Conservation (phyloP, 192 early-diverging fungal species). For the Lobosporangium transversale region DNA sequence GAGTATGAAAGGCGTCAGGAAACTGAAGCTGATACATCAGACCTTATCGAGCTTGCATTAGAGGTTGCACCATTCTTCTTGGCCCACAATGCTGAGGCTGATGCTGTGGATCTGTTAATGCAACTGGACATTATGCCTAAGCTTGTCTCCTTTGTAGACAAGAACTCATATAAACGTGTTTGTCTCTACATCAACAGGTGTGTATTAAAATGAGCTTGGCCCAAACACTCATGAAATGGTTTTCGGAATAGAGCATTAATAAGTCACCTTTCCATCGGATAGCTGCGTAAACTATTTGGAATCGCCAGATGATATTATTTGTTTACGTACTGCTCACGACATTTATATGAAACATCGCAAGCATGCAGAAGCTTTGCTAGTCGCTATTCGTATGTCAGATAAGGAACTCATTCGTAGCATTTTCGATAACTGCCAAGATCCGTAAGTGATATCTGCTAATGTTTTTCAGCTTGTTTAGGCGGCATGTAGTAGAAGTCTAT, state of each 20-base stretch:
- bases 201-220: background rate
- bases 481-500: too few species aligned
- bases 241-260: background rate
- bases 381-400: slow-evolving; percentile 89
- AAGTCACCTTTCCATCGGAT: background rate
- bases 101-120: slow-evolving; percentile 95
- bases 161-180: slow-evolving; percentile 92
- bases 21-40: slow-evolving; percentile 67
- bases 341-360: slow-evolving; percentile 90
- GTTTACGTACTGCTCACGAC: slow-evolving; percentile 85
- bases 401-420: slow-evolving; percentile 87
- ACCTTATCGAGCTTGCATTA: slow-evolving; percentile 77
- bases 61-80: slow-evolving; percentile 95
- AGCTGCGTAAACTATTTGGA: slow-evolving; percentile 93
- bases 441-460: too few species aligned
- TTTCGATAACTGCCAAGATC: slow-evolving; percentile 80
- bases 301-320: slow-evolving; percentile 87
- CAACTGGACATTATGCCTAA: slow-evolving; percentile 88
- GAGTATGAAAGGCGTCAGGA: slow-evolving; percentile 81
- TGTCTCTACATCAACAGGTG: slow-evolving; percentile 95
- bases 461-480: too few species aligned
- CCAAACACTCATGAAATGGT: background rate
- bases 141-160: slow-evolving; percentile 86
- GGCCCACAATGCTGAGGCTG: slow-evolving; percentile 97
- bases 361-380: slow-evolving; percentile 83